Evolutionary conservation across 2,329 filamentous ascomycete species (phyloP), one percentile per base, ranked within the genome.

Genomic region (Dactylellina leptospora): DNA sequence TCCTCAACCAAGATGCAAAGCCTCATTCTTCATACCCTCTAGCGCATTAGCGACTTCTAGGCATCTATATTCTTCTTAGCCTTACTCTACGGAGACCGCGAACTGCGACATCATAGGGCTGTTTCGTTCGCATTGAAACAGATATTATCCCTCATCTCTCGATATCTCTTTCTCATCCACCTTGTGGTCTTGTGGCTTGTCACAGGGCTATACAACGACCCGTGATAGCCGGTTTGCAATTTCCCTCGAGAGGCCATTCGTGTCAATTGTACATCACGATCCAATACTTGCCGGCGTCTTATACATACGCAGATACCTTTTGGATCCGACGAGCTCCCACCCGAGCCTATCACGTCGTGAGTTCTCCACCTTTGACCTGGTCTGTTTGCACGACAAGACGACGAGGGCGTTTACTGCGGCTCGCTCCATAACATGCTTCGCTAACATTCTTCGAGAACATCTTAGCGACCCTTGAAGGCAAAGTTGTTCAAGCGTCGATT

Each of bases 101-200:
- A 71, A 55, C 53, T 62, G 30, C 56, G 56, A 63, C 66, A 18
- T 55, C 66, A 25, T 71, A 71, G 66, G 66, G 58, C 66, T 63
- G 66, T 60, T 62, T 63, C 40, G 61, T 69, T 51, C 47, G 55
- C 54, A 53, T 48, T 54, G 54, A 61, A 60, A 33, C 42, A 36
- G n/a, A n/a, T 22, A 47, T 69, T 71, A 56, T 62, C 66, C 51
- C 50, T 58, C 66, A 61, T 51, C 50, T 44, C 53, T 40, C 40
- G 8, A 27, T 33, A 40, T 13, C 4, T 2, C 20, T 45, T 33
- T 56, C 63, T 45, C 48, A 8, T 40, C 33, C 54, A 20, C 18
- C 33, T 42, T 38, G 30, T 25, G 8, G 9, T 47, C 27, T 60
- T 62, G 66, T 71, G 66, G 66, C 66, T 71, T 71, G 66, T 70